These are phyloP conservation scores for Wickerhamomyces alni DNA, from an alignment of 805 yeast genomes.

Conservation along the genomic window DNA sequence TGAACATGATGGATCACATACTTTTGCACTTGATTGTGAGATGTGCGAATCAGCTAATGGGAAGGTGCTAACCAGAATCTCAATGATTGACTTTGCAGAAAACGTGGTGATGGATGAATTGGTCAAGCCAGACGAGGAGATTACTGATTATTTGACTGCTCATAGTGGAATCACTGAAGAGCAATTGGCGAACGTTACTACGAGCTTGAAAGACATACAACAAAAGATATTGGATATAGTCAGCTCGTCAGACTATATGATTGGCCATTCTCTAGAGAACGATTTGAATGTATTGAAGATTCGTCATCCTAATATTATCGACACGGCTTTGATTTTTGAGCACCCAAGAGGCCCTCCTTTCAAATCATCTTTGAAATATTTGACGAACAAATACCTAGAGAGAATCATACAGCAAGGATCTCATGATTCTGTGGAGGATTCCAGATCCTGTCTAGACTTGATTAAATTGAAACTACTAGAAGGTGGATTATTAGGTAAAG, in stretches of 20 bases:
- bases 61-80: constrained; percentile 68
- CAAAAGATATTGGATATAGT: constrained; percentile 41
- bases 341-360: constrained; percentile 81
- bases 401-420: constrained; percentile 63
- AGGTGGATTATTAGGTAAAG: constrained; percentile 62
- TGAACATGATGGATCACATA: constrained; percentile 53
- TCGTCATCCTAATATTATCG: constrained; percentile 70
- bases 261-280: constrained; percentile 88
- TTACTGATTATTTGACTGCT: constrained; percentile 73
- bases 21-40: constrained; percentile 89
- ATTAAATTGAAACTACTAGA: constrained; percentile 61
- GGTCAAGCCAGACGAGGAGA: constrained; percentile 72
- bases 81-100: constrained; percentile 60
- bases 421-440: constrained; percentile 86
- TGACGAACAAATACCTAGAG: constrained; percentile 52
- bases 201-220: constrained; percentile 66
- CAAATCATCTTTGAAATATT: constrained; percentile 69
- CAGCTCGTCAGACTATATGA: constrained; percentile 52
- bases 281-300: constrained; percentile 70
- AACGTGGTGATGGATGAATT: constrained; percentile 61
- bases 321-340: constrained; percentile 71
- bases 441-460: constrained; percentile 71
- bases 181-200: constrained; percentile 52
- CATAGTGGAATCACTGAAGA: constrained; percentile 87
- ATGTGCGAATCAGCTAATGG: constrained; percentile 70